Evolutionary conservation across 345 rosid species (phyloP).

Genomic region (Eucalyptus curtisii): DNA sequence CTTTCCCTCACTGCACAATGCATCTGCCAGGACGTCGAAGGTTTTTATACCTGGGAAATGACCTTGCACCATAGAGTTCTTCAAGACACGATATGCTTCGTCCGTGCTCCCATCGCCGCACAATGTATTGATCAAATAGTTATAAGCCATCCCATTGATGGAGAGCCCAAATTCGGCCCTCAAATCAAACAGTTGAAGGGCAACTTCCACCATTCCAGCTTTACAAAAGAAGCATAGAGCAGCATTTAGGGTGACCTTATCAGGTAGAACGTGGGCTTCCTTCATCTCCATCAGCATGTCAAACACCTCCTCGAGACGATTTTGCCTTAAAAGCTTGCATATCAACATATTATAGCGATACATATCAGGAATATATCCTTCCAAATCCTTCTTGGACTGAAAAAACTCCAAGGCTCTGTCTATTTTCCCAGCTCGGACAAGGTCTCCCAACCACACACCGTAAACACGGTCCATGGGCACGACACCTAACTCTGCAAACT

Average conservation of each 20-base stretch:
- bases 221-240: slow-evolving; percentile 78
- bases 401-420: slow-evolving; percentile 45
- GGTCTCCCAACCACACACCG: slow-evolving; percentile 45
- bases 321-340: slow-evolving; percentile 38
- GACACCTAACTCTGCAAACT: slow-evolving; percentile 18
- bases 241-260: slow-evolving; percentile 46
- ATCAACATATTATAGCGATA: slow-evolving; percentile 48
- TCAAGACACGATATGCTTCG: slow-evolving; percentile 49
- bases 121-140: slow-evolving; percentile 53
- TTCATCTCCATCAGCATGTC: slow-evolving; percentile 71
- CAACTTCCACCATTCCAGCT: slow-evolving; percentile 71
- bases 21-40: slow-evolving; percentile 36
- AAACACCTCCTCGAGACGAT: slow-evolving; percentile 40
- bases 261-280: slow-evolving; percentile 35
- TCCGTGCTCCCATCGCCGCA: slow-evolving; percentile 30
- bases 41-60: slow-evolving; percentile 44
- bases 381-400: slow-evolving; percentile 25
- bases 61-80: slow-evolving; percentile 39
- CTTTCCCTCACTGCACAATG: slow-evolving; percentile 56
- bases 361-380: slow-evolving; percentile 48
- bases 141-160: slow-evolving; percentile 36
- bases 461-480: slow-evolving; percentile 39
- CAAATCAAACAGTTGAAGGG: slow-evolving; percentile 49
- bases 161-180: slow-evolving; percentile 47
- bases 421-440: slow-evolving; percentile 29